Conservation (phyloP, 163 green algal species). For the Picocystis sp. region DNA sequence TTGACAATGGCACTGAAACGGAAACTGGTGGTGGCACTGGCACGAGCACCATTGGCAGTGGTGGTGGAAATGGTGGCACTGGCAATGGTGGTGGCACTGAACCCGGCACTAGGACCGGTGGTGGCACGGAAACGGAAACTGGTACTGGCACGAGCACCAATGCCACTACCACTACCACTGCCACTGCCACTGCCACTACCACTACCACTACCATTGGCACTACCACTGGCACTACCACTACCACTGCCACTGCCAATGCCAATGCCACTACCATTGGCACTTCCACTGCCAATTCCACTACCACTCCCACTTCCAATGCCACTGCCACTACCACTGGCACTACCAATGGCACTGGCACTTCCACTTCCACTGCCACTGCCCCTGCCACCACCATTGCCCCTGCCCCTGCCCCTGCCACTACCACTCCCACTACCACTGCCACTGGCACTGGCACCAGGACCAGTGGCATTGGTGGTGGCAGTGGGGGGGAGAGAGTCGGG, state of each 20-base stretch:
- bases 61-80: too few species aligned
- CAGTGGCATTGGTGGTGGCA: too few species aligned
- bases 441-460: conserved; percentile 2
- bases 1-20: too few species aligned
- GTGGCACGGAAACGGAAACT: conserved; percentile 5
- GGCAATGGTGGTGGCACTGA: too few species aligned
- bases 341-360: conserved; percentile 8
- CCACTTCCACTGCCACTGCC: conserved; percentile 9
- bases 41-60: too few species aligned
- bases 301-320: conserved; percentile 8
- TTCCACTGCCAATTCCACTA: conserved; percentile 8
- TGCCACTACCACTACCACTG: conserved; percentile 10
- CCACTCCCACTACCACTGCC: conserved; percentile 10
- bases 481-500: too few species aligned
- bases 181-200: conserved; percentile 7
- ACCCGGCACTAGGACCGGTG: too few species aligned
- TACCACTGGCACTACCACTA: conserved; percentile 10
- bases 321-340: conserved; percentile 10
- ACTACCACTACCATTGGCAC: conserved; percentile 9
- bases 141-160: conserved; percentile 3
- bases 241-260: conserved; percentile 6
- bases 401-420: conserved; percentile 10
- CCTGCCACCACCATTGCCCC: conserved; percentile 9
- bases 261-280: conserved; percentile 7
- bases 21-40: too few species aligned